Base-by-base conservation (phyloP, 352 stramenopile genomes). In the Phytophthora kernoviae region DNA sequence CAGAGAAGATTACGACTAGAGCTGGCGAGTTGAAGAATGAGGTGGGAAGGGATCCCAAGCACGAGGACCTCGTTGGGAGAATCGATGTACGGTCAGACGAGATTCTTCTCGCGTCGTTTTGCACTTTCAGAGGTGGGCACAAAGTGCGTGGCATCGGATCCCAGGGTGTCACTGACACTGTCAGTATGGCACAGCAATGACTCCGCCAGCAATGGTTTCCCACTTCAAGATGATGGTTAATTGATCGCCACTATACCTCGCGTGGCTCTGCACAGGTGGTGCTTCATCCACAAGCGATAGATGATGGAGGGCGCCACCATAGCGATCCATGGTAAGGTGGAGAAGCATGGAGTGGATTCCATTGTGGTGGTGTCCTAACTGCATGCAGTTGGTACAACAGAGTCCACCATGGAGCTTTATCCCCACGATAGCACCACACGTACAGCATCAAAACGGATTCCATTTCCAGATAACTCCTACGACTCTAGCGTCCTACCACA, bases 1-100 rank as follows among this genome's bases (percentile, higher is more conserved):
- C 11, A 6, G 43, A 44, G 32, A 36, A 15, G 48, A 30, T 30
- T 6, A 6, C 24, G 24, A 30, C 24, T 30, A 3, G 7, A 49
- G 34, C 12, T 49, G 37, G 62, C 14, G 50, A 49, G 37, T 58
- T 57, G 32, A n/a, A 54, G 33, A 65, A 46, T 70, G 62, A 64
- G 42, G 39, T 30, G 8, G 36, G 52, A 47, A 45, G 41, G 32
- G 52, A 51, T 22, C 24, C 52, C 17, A 27, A 33, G 41, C 20
- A 44, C 11, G 32, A 49, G 50, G 49, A 55, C 49, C 58, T 60
- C 34, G 41, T 41, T 37, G 41, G 47, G 46, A 52, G 56, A 65
- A 32, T 51, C 27, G 50, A 61, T 43, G 26, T 40, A 24, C 43
- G 42, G 36, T 22, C 22, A 54, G 43, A 63, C 46, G 43, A 56